These are phyloP conservation scores for Cutaneotrichosporon sp. DNA, from an alignment of 1,284 basidiomycete genomes.

Conservation along the genomic window DNA sequence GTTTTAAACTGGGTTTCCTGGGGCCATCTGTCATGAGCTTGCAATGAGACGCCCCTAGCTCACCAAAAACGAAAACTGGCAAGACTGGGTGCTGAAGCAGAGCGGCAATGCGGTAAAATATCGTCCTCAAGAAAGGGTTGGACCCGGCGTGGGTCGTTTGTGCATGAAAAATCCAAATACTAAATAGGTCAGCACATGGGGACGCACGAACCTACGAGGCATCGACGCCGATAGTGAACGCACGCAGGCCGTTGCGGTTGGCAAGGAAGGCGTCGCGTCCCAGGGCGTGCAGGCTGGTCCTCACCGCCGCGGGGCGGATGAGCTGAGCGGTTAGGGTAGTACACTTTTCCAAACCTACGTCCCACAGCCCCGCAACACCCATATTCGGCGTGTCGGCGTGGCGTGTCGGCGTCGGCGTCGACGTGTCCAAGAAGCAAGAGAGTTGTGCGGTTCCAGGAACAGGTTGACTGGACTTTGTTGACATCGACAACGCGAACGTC, in stretches of 20 bases:
- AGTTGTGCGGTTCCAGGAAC: not conserved
- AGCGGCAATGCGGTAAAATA: conserved; percentile 56
- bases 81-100: conserved; percentile 73
- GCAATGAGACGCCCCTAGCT: not conserved
- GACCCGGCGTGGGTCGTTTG: conserved; percentile 43
- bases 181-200: conserved; percentile 18
- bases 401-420: not conserved
- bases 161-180: conserved; percentile 52
- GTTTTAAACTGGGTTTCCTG: conserved; percentile 71
- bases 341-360: conserved; percentile 30
- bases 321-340: conserved; percentile 25
- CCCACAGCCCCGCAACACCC: conserved; percentile 50
- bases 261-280: conserved; percentile 38
- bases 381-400: conserved; percentile 20
- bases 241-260: conserved; percentile 39
- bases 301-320: conserved; percentile 38
- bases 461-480: not conserved
- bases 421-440: not conserved
- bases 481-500: not conserved
- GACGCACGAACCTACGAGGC: conserved; percentile 47
- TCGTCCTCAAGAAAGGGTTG: conserved; percentile 52
- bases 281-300: conserved; percentile 31
- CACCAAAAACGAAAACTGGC: conserved; percentile 83
- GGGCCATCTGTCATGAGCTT: conserved; percentile 59
- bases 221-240: conserved; percentile 49